phyloP scores from a whole-genome alignment of 495 filamentous ascomycete species.

The Hypoxylon intermedium region DNA sequence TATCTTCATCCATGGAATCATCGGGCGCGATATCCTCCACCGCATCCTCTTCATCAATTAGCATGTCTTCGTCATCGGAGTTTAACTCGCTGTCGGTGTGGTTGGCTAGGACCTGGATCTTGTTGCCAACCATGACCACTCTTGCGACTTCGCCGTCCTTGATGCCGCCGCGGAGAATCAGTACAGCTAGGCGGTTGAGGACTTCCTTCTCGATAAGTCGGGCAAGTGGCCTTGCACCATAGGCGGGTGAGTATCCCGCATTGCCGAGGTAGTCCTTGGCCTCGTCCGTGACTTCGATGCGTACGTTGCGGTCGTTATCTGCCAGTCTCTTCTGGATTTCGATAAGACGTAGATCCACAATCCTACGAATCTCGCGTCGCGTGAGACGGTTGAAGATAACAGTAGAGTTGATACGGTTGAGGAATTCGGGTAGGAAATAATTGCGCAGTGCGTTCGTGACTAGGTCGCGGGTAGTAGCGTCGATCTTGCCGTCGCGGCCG shows the following conservation, averaged over 20 bases:
- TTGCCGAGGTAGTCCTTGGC: slow-evolving; percentile 89
- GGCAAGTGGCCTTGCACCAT: slow-evolving; percentile 86
- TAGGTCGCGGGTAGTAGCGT: slow-evolving; percentile 82
- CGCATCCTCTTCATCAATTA: slow-evolving; percentile 72
- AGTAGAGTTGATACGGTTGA: slow-evolving; percentile 92
- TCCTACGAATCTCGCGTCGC: slow-evolving; percentile 85
- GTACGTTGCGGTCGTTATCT: slow-evolving; percentile 80
- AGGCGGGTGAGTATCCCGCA: slow-evolving; percentile 90
- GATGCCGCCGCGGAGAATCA: slow-evolving; percentile 84
- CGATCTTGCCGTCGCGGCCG: slow-evolving; percentile 81
- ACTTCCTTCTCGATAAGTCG: slow-evolving; percentile 96
- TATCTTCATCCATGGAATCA: slow-evolving; percentile 71
- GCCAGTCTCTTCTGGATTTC: slow-evolving; percentile 91
- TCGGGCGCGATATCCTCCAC: slow-evolving; percentile 71
- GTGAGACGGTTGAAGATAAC: slow-evolving; percentile 99
- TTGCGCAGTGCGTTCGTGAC: slow-evolving; percentile 87
- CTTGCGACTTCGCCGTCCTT: slow-evolving; percentile 82
- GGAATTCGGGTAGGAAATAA: slow-evolving; percentile 97
- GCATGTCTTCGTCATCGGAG: slow-evolving; percentile 67
- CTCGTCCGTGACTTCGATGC: slow-evolving; percentile 74
- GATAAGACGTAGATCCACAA: slow-evolving; percentile 86
- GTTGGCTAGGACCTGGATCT: slow-evolving; percentile 81
- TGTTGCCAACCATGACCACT: slow-evolving; percentile 74
- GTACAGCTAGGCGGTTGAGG: slow-evolving; percentile 86
- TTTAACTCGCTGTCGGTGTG: slow-evolving; percentile 67